phyloP scores from a whole-genome alignment of 805 yeast species.

The Hagleromyces aurorensis region DNA sequence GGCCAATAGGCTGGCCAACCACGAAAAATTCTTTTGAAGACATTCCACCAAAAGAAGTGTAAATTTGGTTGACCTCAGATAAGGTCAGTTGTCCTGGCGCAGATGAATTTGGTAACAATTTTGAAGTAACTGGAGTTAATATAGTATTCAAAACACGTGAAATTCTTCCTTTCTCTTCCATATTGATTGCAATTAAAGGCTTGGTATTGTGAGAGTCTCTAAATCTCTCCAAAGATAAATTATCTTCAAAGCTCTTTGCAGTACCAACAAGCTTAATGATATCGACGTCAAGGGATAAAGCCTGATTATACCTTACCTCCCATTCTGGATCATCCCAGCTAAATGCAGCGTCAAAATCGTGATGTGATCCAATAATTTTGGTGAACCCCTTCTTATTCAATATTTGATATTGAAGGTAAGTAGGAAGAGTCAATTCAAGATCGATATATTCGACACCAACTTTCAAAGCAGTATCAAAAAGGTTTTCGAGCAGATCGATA shows the following conservation, averaged over 20 bases:
- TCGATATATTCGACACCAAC: slow-evolving; percentile 78
- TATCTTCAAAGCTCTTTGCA: slow-evolving; percentile 60
- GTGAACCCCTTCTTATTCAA: slow-evolving; percentile 50
- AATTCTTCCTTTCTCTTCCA: slow-evolving; percentile 68
- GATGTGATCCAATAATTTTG: slow-evolving; percentile 74
- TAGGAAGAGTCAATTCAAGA: slow-evolving; percentile 65
- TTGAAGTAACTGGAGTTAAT: slow-evolving; percentile 81
- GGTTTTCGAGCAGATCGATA: slow-evolving; percentile 37
- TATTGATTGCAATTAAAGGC: slow-evolving; percentile 79
- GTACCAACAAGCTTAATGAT: slow-evolving; percentile 76
- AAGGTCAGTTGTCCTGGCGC: slow-evolving; percentile 77
- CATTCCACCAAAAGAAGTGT: slow-evolving; percentile 55
- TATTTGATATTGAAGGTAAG: slow-evolving; percentile 43
- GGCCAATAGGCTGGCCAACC: slow-evolving; percentile 74
- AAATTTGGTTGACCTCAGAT: slow-evolving; percentile 51
- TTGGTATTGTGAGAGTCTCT: slow-evolving; percentile 41
- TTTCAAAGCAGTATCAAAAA: slow-evolving; percentile 58
- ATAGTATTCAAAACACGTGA: slow-evolving; percentile 69
- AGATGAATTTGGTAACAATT: slow-evolving; percentile 54
- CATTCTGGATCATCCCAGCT: slow-evolving; percentile 67
- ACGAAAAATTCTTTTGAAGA: slow-evolving; percentile 53
- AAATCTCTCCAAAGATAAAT: slow-evolving; percentile 63
- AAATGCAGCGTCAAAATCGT: slow-evolving; percentile 56
- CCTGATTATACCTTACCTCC: slow-evolving; percentile 65
- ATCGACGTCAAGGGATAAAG: slow-evolving; percentile 57